Conservation (phyloP, 306 rosid genomes). For the Carpinus fangiana region DNA sequence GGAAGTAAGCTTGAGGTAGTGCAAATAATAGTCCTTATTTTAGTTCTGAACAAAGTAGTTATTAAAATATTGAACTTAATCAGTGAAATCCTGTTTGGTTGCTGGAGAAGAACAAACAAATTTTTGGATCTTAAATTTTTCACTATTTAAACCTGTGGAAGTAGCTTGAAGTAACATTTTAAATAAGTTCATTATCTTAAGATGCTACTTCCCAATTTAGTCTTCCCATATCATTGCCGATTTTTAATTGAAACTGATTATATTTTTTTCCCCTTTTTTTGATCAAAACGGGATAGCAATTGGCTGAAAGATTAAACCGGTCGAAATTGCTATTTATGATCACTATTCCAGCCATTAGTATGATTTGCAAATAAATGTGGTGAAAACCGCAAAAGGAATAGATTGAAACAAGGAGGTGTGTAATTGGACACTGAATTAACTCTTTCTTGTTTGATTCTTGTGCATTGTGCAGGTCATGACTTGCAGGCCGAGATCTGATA, state of each 20-base stretch:
- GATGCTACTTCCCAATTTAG: background rate
- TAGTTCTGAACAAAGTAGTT: background rate
- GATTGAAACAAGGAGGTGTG: background rate
- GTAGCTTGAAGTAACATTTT: background rate
- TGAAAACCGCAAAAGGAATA: background rate
- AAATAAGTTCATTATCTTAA: background rate
- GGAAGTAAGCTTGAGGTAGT: slow-evolving; percentile 53
- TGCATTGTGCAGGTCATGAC: slow-evolving; percentile 53
- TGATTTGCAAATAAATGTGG: background rate
- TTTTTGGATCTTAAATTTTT: background rate
- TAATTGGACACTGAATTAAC: background rate
- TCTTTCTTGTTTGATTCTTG: slow-evolving; percentile 6
- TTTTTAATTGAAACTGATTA: background rate
- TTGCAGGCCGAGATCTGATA: slow-evolving; percentile 57
- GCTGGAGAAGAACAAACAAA: background rate
- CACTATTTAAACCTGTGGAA: background rate
- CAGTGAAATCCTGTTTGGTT: background rate
- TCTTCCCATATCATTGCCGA: background rate
- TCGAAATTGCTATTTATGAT: background rate
- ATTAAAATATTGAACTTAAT: background rate
- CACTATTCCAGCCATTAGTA: background rate
- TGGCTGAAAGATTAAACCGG: background rate
- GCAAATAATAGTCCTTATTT: background rate
- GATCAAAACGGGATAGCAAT: too few species aligned
- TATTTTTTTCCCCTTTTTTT: too few species aligned